Evolutionary conservation across 1,139 yeast genomes (phyloP).

Genomic region (Scheffersomyces segobiensis): DNA sequence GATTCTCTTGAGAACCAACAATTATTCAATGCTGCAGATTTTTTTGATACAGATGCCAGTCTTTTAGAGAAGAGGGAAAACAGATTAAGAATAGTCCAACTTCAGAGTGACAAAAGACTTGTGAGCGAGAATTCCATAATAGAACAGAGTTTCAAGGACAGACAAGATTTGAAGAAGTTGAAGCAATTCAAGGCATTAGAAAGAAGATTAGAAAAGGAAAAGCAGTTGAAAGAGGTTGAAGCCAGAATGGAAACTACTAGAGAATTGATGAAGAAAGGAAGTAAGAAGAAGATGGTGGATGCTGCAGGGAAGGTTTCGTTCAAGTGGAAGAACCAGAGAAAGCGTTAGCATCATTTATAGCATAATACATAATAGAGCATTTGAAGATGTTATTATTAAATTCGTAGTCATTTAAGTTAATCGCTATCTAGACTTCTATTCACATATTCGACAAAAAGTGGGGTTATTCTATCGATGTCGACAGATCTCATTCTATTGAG

Average conservation of each 20-base stretch:
- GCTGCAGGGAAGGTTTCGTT: slow-evolving; percentile 67
- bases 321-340: slow-evolving; percentile 87
- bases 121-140: slow-evolving; percentile 25
- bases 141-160: slow-evolving; percentile 39
- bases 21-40: slow-evolving; percentile 60
- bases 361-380: neutral
- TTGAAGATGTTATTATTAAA: neutral
- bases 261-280: slow-evolving; percentile 89
- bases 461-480: slow-evolving; percentile 64
- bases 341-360: slow-evolving; percentile 44
- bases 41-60: slow-evolving; percentile 68
- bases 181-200: slow-evolving; percentile 57
- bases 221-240: slow-evolving; percentile 66
- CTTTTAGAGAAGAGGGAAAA: slow-evolving; percentile 69
- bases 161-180: slow-evolving; percentile 55
- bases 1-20: slow-evolving; percentile 58
- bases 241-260: slow-evolving; percentile 72
- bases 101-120: slow-evolving; percentile 40
- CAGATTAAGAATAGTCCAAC: slow-evolving; percentile 64
- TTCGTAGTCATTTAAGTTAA: neutral
- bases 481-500: slow-evolving; percentile 78
- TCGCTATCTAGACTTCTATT: slow-evolving; percentile 50
- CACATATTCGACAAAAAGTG: slow-evolving; percentile 73
- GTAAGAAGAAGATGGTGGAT: slow-evolving; percentile 71
- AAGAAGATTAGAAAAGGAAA: slow-evolving; percentile 64